phyloP scores from a whole-genome alignment of 495 filamentous ascomycete species.

The Neurospora sp. region DNA sequence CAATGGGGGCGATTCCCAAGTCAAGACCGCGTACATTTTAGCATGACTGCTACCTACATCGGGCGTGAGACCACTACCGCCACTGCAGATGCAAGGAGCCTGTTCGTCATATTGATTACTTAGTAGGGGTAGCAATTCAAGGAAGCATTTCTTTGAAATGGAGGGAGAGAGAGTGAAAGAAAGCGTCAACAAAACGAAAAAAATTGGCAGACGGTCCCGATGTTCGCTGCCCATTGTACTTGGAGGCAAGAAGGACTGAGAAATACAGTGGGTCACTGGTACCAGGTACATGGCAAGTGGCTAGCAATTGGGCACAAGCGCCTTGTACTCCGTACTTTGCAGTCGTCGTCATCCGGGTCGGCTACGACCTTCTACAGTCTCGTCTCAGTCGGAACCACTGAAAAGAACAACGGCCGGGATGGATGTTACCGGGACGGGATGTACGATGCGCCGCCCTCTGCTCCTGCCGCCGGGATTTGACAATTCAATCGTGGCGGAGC shows the following conservation, averaged over 20 bases:
- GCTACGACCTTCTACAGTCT: neutral
- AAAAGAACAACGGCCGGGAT: neutral
- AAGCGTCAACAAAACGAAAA: neutral
- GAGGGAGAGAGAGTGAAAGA: neutral
- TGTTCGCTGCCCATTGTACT: neutral
- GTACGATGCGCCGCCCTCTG: neutral
- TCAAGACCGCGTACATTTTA: neutral
- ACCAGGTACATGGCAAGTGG: neutral
- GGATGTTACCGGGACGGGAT: neutral
- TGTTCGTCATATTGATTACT: neutral
- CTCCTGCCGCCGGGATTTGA: neutral
- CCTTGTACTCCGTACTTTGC: neutral
- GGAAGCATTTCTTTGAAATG: neutral
- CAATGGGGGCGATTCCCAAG: neutral
- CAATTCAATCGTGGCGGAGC: neutral
- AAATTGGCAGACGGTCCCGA: neutral
- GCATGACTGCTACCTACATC: neutral
- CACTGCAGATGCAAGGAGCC: neutral
- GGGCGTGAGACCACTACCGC: neutral
- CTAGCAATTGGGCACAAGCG: neutral
- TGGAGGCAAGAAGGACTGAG: neutral
- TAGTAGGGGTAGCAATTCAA: neutral
- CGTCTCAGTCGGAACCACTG: neutral
- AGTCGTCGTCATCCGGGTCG: neutral
- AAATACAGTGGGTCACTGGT: neutral